Base-by-base conservation (phyloP, 257 asterid genomes). In the Scutellaria baicalensis region DNA sequence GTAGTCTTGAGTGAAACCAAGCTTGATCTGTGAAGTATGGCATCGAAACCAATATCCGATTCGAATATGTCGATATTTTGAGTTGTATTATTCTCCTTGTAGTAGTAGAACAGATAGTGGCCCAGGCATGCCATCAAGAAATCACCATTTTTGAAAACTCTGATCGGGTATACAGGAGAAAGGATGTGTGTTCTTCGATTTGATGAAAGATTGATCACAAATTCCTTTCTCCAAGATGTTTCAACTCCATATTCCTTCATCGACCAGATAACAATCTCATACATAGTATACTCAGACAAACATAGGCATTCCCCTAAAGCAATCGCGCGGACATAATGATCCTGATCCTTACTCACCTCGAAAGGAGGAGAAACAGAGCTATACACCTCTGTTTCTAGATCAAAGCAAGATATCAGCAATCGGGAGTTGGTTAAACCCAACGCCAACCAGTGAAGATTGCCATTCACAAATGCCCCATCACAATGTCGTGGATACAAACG, bases 181-280 rank as follows among this genome's bases (percentile, higher is more conserved):
- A 4, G 4, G 11, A 62, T 62, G 39, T 8, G 67, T 8, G 3
- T 6, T 6, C 3, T 0, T 1, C 3, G 17, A 58, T 42, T 72
- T 60, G 56, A 81, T 59, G 13, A 71, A 79, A 51, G 21, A 52
- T 45, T 75, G 67, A 13, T 71, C 89, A 79, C n/a, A n/a, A n/a
- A n/a, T n/a, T n/a, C n/a, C n/a, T n/a, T n/a, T n/a, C n/a, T n/a
- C n/a, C n/a, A n/a, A 18, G 80, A 62, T 21, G 45, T 55, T 70
- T 77, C 69, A 5, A 71, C 76, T 51, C 83, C 82, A 9, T 79
- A 80, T 51, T 82, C 81, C 76, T 78, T 82, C 87, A 84, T 74
- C 63, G 71, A 65, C 87, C 85, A 84, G 8, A 84, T 59, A 36
- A 54, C 73, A 47, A 84, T 57, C 44, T 80, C 78, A 2, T 6